Conservation (phyloP, 768 basidiomycete species). For the Leccinum obscurum region DNA sequence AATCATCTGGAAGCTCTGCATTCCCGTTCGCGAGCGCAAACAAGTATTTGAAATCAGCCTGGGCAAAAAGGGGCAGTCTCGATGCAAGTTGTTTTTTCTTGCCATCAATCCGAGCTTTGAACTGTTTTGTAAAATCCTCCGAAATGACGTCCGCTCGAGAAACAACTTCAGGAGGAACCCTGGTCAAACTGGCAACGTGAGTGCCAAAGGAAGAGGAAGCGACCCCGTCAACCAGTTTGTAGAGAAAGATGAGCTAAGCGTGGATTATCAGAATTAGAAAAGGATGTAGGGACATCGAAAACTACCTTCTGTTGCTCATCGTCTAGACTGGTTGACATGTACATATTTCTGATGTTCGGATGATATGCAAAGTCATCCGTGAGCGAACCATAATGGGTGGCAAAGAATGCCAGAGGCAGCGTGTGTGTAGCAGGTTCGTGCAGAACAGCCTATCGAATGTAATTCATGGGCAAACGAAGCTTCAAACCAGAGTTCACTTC, state of each 20-base stretch:
- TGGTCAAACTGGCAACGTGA: constrained; percentile 93
- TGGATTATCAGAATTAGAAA: neutral
- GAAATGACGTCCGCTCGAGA: constrained; percentile 87
- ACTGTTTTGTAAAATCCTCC: constrained; percentile 81
- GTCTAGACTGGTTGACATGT: constrained; percentile 94
- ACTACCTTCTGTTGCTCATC: constrained; percentile 86
- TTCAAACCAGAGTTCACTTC: constrained; percentile 34
- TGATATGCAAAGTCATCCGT: constrained; percentile 94
- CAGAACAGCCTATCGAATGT: constrained; percentile 67
- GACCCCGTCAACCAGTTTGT: constrained; percentile 89
- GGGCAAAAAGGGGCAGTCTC: constrained; percentile 72
- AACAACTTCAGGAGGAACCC: constrained; percentile 84
- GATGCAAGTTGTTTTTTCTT: constrained; percentile 52
- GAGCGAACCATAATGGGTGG: constrained; percentile 95
- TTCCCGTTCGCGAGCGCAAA: constrained; percentile 59
- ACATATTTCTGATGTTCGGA: constrained; percentile 90
- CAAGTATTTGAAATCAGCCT: constrained; percentile 90
- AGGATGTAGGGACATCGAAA: neutral
- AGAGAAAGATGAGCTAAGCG: constrained; percentile 83
- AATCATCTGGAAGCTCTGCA: constrained; percentile 43
- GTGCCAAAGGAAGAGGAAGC: constrained; percentile 90
- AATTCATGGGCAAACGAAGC: constrained; percentile 8
- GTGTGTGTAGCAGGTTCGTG: constrained; percentile 95
- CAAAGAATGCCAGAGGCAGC: constrained; percentile 90
- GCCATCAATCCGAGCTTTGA: constrained; percentile 74